Base-by-base conservation (phyloP, 805 yeast species). In the Metschnikowia matae region DNA sequence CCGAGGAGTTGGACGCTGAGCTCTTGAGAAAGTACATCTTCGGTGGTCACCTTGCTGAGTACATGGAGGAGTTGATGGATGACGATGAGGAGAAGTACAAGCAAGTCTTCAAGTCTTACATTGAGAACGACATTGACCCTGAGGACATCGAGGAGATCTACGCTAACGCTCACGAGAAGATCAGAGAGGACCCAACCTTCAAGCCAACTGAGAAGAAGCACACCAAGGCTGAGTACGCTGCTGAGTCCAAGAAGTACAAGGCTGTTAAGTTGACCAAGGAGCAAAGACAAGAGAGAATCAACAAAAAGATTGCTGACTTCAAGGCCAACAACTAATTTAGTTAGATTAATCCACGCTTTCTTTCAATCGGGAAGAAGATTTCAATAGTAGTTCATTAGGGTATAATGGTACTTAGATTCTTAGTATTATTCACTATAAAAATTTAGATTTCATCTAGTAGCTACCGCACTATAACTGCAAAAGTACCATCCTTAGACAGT, bases 61-160 rank as follows among this genome's bases (percentile, higher is more conserved):
- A 94, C 94, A 94, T 94, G 97, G 99, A 94, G 84, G 98, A 92
- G 84, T 88, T 94, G 75, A 92, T 94, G 77, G 99, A 94, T 71
- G 99, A 92, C 77, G 99, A 92, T 87, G 99, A 92, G 83, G 99
- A 92, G 84, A 92, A 94, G 82, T 92, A 84, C 96, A 84, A 85
- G 78, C 83, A 88, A 73, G 83, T 92, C 74, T 92, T 92, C 96
- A 85, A 87, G 82, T 83, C 90, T 69, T 94, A 94, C 92, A 76
- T 94, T 65, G 96, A 85, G 66, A 97, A 92, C 70, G 98, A 89
- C 76, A 82, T 94, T 68, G 98, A 94, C 76, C 94, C 98, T 66
- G 99, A 94, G 70, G 88, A 86, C 63, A 72, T 94, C 65, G 99
- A 94, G 84, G 99, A 94, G 71, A 74, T 94, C 75, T 94, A 92